phyloP scores from a whole-genome alignment of 495 filamentous ascomycete species.

The Mycothermus thermophilus region DNA sequence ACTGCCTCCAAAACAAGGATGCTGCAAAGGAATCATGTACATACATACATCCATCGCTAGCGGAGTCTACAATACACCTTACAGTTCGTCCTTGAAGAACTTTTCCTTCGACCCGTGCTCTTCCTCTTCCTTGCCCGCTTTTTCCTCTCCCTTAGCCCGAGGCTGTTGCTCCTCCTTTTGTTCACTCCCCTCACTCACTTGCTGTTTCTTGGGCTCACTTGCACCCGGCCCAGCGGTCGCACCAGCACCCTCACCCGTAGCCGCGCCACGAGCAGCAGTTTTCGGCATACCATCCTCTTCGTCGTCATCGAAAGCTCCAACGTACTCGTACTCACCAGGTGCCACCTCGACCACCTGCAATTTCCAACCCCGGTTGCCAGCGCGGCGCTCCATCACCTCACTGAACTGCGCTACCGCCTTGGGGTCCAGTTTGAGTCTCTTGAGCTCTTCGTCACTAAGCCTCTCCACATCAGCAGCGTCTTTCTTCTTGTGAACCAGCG shows the following conservation, averaged over 20 bases:
- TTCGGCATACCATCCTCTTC: constrained; percentile 28
- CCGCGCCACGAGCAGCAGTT: too few species aligned
- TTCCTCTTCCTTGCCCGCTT: constrained; percentile 7
- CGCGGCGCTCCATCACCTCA: constrained; percentile 39
- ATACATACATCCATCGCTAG: too few species aligned
- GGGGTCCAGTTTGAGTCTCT: constrained; percentile 54
- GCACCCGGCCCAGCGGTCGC: too few species aligned
- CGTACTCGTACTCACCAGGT: constrained; percentile 25
- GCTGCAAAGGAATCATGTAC: too few species aligned
- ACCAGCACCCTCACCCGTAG: too few species aligned
- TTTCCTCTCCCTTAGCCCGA: constrained; percentile 4
- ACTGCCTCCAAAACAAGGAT: too few species aligned
- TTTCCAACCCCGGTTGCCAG: constrained; percentile 42
- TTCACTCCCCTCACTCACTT: neutral
- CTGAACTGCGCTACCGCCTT: constrained; percentile 51
- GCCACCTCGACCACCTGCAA: constrained; percentile 35
- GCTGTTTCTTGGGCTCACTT: neutral
- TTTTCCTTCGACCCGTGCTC: constrained; percentile 31
- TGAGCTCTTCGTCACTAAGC: constrained; percentile 47
- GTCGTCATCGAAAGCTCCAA: constrained; percentile 31
- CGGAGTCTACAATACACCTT: too few species aligned
- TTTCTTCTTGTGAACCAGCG: constrained; percentile 14
- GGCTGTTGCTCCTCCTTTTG: neutral
- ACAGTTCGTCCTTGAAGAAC: constrained; percentile 36
- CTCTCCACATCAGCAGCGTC: constrained; percentile 17